Conservation (phyloP, 73 alveolate genomes). For the Tetrahymena malaccensis region DNA sequence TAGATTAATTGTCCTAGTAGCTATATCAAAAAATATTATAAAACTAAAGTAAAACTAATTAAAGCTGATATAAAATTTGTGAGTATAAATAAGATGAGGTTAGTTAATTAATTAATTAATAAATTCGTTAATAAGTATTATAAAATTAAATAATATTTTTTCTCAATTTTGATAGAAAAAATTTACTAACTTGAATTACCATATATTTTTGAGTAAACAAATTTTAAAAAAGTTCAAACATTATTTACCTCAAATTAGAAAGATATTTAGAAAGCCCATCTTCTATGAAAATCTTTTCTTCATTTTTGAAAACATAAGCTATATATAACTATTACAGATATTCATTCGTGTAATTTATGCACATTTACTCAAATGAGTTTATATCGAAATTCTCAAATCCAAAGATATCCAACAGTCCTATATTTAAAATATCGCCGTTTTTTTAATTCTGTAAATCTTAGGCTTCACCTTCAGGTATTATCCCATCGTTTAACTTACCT, state of each 20-base stretch:
- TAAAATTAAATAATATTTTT: no score
- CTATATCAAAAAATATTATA: not conserved
- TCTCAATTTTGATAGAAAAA: not conserved
- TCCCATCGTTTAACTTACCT: constrained; percentile 30
- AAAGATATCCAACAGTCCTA: constrained; percentile 92
- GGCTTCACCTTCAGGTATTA: constrained; percentile 8
- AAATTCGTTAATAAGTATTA: no score
- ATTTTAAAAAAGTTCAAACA: constrained; percentile 3
- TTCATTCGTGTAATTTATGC: constrained; percentile 93
- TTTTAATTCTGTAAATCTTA: not conserved
- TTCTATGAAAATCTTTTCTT: constrained; percentile 47
- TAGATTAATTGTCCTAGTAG: constrained; percentile 24
- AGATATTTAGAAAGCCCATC: constrained; percentile 47
- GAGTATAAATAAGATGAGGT: no score
- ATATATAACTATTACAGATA: constrained; percentile 87
- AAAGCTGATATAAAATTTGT: no score
- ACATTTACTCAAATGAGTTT: constrained; percentile 88
- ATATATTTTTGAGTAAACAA: not conserved
- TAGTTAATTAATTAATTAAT: not conserved
- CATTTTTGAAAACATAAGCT: constrained; percentile 85
- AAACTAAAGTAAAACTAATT: not conserved
- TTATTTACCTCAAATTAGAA: not conserved
- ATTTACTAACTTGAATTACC: not conserved
- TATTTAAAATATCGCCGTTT: not conserved
- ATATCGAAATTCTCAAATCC: constrained; percentile 92